Base-by-base conservation (phyloP, 768 basidiomycete species). In the Suillus tomentosus region DNA sequence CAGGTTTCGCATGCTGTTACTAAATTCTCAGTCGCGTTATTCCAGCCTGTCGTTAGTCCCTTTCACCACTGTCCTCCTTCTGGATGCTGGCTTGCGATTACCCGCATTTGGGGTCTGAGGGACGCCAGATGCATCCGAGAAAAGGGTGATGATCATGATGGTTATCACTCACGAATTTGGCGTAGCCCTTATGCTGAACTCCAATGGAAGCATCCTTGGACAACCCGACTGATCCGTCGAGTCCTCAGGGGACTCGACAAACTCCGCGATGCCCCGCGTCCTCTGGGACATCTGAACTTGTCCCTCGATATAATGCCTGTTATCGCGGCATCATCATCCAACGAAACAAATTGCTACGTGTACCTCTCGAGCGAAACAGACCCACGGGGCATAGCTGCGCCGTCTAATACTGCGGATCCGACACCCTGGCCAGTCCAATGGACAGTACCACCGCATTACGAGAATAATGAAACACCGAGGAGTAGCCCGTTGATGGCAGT, bases 41-140 rank as follows among this genome's bases (percentile, higher is more conserved):
- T 76, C 72, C 69, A 67, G 55, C 64, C 69, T 64, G 64, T 71
- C 48, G 64, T 73, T 57, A 24, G 74, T 36, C 17, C 70, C 72
- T 60, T 67, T 74, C 43, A 13, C 72, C 36, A 71, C 67, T 47
- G 17, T 50, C 39, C 69, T 22, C n/a, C 65, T 62, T 51, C 72
- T 47, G 67, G 70, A 40, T 68, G 69, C 5, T 70, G 69, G 10
- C 37, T 77, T 39, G 74, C 71, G 11, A 72, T 71, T 5, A 40
- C 65, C 64, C 42, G 63, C 66, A 17, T 60, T 67, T 56, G 62
- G 66, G 65, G 69, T 67, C 54, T 61, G 66, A 47, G 43, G 42
- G 42, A 40, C 7, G 22, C 19, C 36, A 10, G 60, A 36, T n/a
- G 55, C 51, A 54, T 66, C 47, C 43, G 60, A 40, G 36, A 34